phyloP scores from a whole-genome alignment of 1,139 yeast species.

The Pichia inconspicua region DNA sequence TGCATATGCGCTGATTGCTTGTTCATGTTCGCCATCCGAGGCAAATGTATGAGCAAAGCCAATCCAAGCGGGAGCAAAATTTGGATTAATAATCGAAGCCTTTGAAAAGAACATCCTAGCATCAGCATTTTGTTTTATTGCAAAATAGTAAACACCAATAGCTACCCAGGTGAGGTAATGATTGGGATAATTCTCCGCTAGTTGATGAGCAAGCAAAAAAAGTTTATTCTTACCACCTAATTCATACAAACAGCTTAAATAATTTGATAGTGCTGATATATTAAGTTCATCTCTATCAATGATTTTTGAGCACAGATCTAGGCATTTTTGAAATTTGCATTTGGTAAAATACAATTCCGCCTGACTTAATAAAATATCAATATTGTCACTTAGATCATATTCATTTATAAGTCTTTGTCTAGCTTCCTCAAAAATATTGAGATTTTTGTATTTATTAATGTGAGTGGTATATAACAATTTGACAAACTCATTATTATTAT shows the following conservation, averaged over 20 bases:
- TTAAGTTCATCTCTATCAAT: slow-evolving; percentile 58
- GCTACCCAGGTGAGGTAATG: slow-evolving; percentile 88
- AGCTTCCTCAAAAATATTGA: slow-evolving; percentile 55
- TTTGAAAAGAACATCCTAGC: slow-evolving; percentile 85
- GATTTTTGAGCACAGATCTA: slow-evolving; percentile 61
- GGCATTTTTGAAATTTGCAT: slow-evolving; percentile 73
- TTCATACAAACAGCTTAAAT: slow-evolving; percentile 80
- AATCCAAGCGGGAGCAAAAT: slow-evolving; percentile 94
- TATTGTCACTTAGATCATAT: slow-evolving; percentile 58
- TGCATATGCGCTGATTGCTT: slow-evolving; percentile 94
- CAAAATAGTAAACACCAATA: slow-evolving; percentile 81
- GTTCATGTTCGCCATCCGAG: slow-evolving; percentile 96
- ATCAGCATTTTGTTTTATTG: slow-evolving; percentile 66
- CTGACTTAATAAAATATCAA: slow-evolving; percentile 60
- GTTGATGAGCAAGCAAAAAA: slow-evolving; percentile 72
- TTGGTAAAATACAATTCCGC: slow-evolving; percentile 72
- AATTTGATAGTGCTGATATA: slow-evolving; percentile 67
- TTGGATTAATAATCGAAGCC: slow-evolving; percentile 83
- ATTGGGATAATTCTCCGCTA: slow-evolving; percentile 80
- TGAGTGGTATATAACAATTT: slow-evolving; percentile 68
- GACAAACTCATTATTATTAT: slow-evolving; percentile 74
- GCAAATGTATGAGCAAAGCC: slow-evolving; percentile 99
- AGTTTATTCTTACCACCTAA: slow-evolving; percentile 75
- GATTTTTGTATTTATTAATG: slow-evolving; percentile 65
- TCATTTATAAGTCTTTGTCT: slow-evolving; percentile 61